A percentile compares a stretch with the other conserved stretches of the same genome.
phyloP scores from a whole-genome alignment of 768 basidiomycete species.

The Mycena floridula region DNA sequence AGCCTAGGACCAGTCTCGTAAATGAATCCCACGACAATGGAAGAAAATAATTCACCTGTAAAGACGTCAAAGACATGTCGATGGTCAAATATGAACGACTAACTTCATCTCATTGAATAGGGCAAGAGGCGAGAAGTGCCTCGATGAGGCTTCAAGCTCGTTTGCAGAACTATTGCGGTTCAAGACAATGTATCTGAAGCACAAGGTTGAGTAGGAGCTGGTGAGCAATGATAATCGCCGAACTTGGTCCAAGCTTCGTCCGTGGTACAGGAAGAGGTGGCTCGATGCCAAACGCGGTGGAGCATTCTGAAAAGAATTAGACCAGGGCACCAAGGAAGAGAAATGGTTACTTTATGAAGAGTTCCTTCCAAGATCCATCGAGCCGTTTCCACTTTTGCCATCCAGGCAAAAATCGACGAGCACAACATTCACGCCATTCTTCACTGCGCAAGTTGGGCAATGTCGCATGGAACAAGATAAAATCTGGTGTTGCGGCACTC shows the following conservation, averaged over 20 bases:
- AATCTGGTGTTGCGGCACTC: slow-evolving; percentile 51
- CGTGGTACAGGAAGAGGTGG: slow-evolving; percentile 59
- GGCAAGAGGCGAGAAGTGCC: slow-evolving; percentile 57
- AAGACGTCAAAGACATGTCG: no score
- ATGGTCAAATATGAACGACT: slow-evolving; percentile 12
- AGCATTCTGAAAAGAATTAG: slow-evolving; percentile 38
- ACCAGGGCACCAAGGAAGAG: slow-evolving; percentile 7
- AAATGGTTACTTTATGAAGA: slow-evolving; percentile 53
- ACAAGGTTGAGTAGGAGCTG: slow-evolving; percentile 1
- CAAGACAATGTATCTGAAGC: slow-evolving; percentile 60
- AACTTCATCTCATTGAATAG: slow-evolving; percentile 80
- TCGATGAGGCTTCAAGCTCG: slow-evolving; percentile 59
- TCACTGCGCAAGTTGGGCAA: slow-evolving; percentile 57
- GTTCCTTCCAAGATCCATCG: slow-evolving; percentile 51
- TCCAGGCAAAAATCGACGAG: slow-evolving; percentile 66
- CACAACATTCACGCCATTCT: slow-evolving; percentile 77
- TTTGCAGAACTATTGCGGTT: slow-evolving; percentile 75
- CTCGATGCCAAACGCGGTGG: slow-evolving; percentile 64
- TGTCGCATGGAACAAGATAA: slow-evolving; percentile 62
- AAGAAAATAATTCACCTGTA: slow-evolving; percentile 1
- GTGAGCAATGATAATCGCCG: slow-evolving; percentile 12
- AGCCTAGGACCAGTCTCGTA: slow-evolving; percentile 31
- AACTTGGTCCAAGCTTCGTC: slow-evolving; percentile 85
- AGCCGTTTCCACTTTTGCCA: slow-evolving; percentile 67
- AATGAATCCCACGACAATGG: background rate